A percentile compares a stretch with the other conserved stretches of the same genome.
phyloP scores from a whole-genome alignment of 2,329 filamentous ascomycete genomes.

The Scorias spongiosa region DNA sequence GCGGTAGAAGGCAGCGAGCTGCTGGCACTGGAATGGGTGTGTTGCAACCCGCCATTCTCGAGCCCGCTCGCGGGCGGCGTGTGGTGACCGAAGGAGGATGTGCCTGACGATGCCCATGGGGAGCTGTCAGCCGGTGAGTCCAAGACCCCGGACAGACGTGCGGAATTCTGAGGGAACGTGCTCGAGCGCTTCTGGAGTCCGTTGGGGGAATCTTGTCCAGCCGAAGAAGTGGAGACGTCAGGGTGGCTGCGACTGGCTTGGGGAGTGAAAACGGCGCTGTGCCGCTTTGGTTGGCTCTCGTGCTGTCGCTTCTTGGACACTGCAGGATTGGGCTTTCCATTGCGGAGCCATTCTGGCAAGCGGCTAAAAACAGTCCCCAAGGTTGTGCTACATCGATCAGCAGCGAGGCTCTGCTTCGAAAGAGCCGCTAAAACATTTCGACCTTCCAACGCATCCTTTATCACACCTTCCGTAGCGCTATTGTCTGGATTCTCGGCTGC shows the following conservation, averaged over 20 bases:
- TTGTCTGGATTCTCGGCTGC: conserved; percentile 68
- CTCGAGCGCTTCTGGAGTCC: conserved; percentile 13
- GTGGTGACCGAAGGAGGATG: not conserved
- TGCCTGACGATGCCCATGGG: not conserved
- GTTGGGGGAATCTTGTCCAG: conserved; percentile 1
- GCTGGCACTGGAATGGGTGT: not conserved
- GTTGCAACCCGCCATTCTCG: not conserved
- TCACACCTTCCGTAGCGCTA: conserved; percentile 57
- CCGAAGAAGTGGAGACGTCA: conserved; percentile 3
- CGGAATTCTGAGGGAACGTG: conserved; percentile 24
- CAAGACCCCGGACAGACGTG: conserved; percentile 1
- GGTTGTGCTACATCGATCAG: conserved; percentile 67
- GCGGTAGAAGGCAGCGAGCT: not conserved
- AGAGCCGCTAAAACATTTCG: conserved; percentile 68
- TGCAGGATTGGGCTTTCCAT: conserved; percentile 26
- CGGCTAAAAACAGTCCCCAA: conserved; percentile 72
- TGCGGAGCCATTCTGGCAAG: conserved; percentile 45
- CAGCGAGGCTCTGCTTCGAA: conserved; percentile 72
- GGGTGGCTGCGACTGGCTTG: conserved; percentile 4
- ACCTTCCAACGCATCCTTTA: conserved; percentile 73
- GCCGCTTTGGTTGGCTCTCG: conserved; percentile 4
- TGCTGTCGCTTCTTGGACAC: conserved; percentile 35
- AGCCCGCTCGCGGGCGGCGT: not conserved
- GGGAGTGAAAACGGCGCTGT: not conserved
- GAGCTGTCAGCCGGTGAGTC: not conserved